Evolutionary conservation across 2,329 filamentous ascomycete genomes (phyloP), one percentile per base, ranked within the genome.

Genomic region (Didymosphaeria variabile): DNA sequence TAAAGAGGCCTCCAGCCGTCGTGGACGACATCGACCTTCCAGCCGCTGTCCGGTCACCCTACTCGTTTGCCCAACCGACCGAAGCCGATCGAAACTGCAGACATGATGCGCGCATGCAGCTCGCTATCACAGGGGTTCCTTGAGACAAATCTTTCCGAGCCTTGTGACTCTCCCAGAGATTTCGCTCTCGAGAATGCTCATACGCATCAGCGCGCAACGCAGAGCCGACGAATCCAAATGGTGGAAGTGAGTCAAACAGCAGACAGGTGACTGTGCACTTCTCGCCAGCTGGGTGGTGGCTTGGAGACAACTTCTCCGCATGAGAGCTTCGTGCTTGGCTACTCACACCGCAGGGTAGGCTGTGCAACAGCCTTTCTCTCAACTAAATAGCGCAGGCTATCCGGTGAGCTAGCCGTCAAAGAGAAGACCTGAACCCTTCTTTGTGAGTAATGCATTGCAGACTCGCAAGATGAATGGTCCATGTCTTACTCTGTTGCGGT

Each of bases 271-370:
- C 47, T 50, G 29, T 31, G 45, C 34, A 47, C 19, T 57, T 31
- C 58, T 63, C 58, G 55, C 46, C 55, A 55, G 53, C 31, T 26
- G 36, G 36, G 55, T 51, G 57, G 46, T 32, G 21, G 23, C 46
- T 40, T 38, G 34, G 34, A 5, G 34, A 36, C 34, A 36, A 36
- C 15, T 17, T 17, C 17, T 40, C 38, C 38, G 17, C 45, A 19
- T 21, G n/a, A 32, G 42, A 58, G 61, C 55, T 57, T 63, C 58
- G 60, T 50, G 60, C 60, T 52, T 50, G 51, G 57, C 36, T 19
- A 19, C n/a, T 29, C 45, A 58, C 64, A 67, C 64, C 62, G 64
- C 53, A 49, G 55, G 38, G 38, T 55, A 29, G 65, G 65, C 65
- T 65, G 59, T 67, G 65, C 56, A 54, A 10, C 32, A 44, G 17